Percentiles rank a stretch among this genome's conserved stretches.
These are phyloP conservation scores for Polymyxa betae DNA, from an alignment of 208 protist genomes.

Conservation along the genomic window DNA sequence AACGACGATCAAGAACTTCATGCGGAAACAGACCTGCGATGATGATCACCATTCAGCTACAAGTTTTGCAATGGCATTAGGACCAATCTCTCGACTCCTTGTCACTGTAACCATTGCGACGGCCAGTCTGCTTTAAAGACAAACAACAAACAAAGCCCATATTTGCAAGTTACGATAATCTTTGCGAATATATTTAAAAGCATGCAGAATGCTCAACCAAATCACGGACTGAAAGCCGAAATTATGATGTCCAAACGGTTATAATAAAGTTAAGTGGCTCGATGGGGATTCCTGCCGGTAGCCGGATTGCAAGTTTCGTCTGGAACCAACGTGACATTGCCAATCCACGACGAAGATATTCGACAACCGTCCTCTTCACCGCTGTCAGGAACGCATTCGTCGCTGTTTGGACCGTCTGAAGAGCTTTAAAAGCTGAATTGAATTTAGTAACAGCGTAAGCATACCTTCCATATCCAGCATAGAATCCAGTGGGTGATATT, in stretches of 20 bases:
- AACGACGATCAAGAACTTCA: slow-evolving; percentile 18
- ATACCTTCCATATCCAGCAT: slow-evolving; percentile 43
- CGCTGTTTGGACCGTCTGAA: neutral
- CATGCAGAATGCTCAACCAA: neutral
- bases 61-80: neutral
- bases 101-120: too few relatives aligned
- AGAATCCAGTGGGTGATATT: neutral
- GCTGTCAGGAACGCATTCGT: neutral
- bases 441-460: neutral
- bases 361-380: slow-evolving; percentile 27
- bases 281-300: too few relatives aligned
- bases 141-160: too few relatives aligned
- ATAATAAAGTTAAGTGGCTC: too few relatives aligned
- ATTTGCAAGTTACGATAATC: too few relatives aligned
- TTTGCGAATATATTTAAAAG: neutral
- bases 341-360: slow-evolving; percentile 22
- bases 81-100: too few relatives aligned
- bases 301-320: neutral
- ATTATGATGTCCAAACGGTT: too few relatives aligned
- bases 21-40: slow-evolving; percentile 3
- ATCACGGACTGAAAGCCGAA: neutral
- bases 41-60: neutral
- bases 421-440: neutral
- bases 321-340: neutral
- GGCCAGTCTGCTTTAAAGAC: too few relatives aligned